Percentiles rank a stretch among this genome's conserved stretches.
Evolutionary conservation across 148 eudicot species (phyloP).

Genomic region (Linanthus parryae): DNA sequence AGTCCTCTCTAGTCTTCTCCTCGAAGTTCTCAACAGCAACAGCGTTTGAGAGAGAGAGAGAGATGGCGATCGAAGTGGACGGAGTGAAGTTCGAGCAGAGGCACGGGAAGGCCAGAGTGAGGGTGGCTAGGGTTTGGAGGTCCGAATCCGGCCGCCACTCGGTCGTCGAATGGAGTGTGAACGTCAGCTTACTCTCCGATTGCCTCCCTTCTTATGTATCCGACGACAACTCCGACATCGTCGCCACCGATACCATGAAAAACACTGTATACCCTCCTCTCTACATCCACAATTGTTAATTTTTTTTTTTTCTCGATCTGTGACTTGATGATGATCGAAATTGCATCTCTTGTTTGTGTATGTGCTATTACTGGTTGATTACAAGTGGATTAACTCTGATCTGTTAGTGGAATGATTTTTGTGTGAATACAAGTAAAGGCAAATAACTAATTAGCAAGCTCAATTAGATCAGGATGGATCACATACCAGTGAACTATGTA

Average conservation of each 20-base stretch:
- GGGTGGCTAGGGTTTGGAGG: conserved; percentile 86
- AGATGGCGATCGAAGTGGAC: conserved; percentile 24
- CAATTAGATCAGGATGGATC: too few species aligned
- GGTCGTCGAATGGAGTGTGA: conserved; percentile 80
- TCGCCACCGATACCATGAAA: conserved; percentile 96
- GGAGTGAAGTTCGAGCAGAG: conserved; percentile 61
- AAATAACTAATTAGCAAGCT: too few species aligned
- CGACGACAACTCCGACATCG: conserved; percentile 75
- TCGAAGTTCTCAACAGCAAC: too few species aligned
- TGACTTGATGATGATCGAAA: too few species aligned
- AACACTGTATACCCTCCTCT: conserved; percentile 35
- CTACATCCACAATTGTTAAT: too few species aligned
- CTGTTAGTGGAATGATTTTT: too few species aligned
- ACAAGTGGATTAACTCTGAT: too few species aligned
- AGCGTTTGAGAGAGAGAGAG: neutral
- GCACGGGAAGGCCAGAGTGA: conserved; percentile 83
- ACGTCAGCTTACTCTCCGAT: conserved; percentile 68
- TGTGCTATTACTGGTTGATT: neutral
- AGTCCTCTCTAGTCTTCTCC: too few species aligned
- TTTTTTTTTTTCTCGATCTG: neutral
- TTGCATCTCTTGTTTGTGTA: neutral
- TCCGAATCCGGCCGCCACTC: conserved; percentile 34
- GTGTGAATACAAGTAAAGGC: too few species aligned
- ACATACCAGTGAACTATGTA: too few species aligned
- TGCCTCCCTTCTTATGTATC: conserved; percentile 49